These are phyloP conservation scores for Kuraishia hungarica DNA, from an alignment of 805 yeast species.

Conservation along the genomic window DNA sequence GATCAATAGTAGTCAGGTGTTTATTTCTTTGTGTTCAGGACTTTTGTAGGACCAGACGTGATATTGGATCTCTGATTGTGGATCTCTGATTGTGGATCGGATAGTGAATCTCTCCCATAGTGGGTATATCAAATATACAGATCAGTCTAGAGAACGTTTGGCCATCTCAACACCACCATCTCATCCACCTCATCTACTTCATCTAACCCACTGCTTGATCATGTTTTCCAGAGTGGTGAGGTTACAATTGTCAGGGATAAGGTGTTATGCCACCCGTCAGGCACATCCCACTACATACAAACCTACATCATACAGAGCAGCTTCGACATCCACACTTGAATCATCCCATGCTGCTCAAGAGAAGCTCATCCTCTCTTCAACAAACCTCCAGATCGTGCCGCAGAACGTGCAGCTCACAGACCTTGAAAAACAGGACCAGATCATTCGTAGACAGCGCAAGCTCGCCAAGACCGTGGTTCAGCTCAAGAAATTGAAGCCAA, in stretches of 20 bases:
- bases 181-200: no score
- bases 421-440: conserved; percentile 71
- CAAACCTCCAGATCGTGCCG: conserved; percentile 27
- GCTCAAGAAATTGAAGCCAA: conserved; percentile 70
- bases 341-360: not conserved
- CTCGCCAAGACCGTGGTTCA: conserved; percentile 61
- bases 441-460: conserved; percentile 63
- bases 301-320: not conserved
- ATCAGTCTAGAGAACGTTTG: no score
- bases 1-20: no score
- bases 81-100: no score
- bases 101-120: no score
- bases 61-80: no score
- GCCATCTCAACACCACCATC: no score
- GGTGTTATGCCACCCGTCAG: not conserved
- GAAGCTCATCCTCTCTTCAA: not conserved
- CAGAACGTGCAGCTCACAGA: conserved; percentile 49
- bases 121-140: no score
- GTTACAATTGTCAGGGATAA: not conserved
- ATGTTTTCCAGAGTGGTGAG: not conserved
- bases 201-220: not conserved
- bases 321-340: not conserved
- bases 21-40: no score
- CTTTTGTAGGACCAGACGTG: no score
- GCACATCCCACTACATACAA: not conserved